phyloP scores from a whole-genome alignment of 2,329 filamentous ascomycete species.

The Aspergillus novoparasiticus region DNA sequence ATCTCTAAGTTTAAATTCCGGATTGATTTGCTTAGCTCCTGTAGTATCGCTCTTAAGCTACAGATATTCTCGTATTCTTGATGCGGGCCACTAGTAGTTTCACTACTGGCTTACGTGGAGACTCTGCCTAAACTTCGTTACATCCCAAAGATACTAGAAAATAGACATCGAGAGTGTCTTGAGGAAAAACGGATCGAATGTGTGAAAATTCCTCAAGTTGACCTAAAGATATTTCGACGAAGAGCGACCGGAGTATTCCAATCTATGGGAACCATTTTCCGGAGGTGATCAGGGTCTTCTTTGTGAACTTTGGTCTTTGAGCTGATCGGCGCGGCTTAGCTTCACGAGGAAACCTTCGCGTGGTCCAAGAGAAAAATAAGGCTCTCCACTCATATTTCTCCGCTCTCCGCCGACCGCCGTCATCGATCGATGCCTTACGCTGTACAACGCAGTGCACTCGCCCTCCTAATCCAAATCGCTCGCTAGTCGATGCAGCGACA shows the following conservation, averaged over 20 bases:
- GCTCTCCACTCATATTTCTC: conserved; percentile 10
- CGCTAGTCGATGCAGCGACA: conserved; percentile 32
- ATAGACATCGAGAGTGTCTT: not conserved
- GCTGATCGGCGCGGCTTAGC: not conserved
- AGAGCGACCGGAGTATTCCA: not conserved
- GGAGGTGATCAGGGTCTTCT: not conserved
- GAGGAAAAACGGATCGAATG: not conserved
- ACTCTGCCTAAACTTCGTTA: not conserved
- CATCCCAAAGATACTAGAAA: not conserved
- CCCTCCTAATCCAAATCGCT: conserved; percentile 8
- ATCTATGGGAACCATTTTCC: not conserved
- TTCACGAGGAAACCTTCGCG: not conserved
- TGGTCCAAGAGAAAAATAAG: not conserved
- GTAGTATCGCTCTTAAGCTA: not conserved
- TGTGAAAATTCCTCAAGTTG: not conserved
- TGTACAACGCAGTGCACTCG: not conserved
- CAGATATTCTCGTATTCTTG: not conserved
- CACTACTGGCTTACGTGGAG: not conserved
- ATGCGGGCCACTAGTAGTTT: not conserved
- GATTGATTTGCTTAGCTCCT: not conserved
- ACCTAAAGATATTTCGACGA: not conserved
- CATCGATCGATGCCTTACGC: conserved; percentile 15
- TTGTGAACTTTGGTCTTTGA: not conserved
- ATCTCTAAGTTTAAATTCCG: not conserved
- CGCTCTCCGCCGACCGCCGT: conserved; percentile 8